phyloP scores from a whole-genome alignment of 2,329 filamentous ascomycete species.

The Mollisia scopiformis region DNA sequence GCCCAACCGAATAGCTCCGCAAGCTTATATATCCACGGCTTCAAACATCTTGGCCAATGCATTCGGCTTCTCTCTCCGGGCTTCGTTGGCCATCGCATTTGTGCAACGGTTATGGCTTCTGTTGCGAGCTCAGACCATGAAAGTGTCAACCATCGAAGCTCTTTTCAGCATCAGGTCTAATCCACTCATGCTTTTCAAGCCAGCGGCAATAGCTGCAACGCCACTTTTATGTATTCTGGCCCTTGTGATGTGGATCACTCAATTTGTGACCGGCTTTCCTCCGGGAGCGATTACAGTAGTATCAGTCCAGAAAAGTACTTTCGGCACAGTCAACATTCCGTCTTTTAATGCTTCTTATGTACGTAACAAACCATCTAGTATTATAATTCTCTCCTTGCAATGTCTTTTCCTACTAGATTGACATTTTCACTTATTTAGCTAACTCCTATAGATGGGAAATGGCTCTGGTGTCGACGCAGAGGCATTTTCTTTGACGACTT shows the following conservation, averaged over 20 bases:
- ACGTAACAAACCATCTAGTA: slow-evolving; percentile 3
- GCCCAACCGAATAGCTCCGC: slow-evolving; percentile 19
- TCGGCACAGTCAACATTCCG: slow-evolving; percentile 9
- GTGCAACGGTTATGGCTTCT: slow-evolving; percentile 29
- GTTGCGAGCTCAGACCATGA: slow-evolving; percentile 24
- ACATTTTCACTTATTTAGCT: neutral
- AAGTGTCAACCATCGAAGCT: slow-evolving; percentile 29
- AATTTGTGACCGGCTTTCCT: slow-evolving; percentile 25
- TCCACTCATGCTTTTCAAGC: slow-evolving; percentile 16
- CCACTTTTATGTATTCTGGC: slow-evolving; percentile 23
- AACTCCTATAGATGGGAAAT: slow-evolving; percentile 28
- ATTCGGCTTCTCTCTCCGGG: slow-evolving; percentile 24
- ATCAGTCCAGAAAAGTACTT: slow-evolving; percentile 3
- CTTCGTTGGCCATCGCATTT: slow-evolving; percentile 21
- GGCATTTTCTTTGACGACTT: slow-evolving; percentile 15
- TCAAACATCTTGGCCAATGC: slow-evolving; percentile 30
- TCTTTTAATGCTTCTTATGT: slow-evolving; percentile 31
- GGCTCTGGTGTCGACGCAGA: slow-evolving; percentile 21
- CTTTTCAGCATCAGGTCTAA: slow-evolving; percentile 26
- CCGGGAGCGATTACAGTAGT: slow-evolving; percentile 28
- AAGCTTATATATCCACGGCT: slow-evolving; percentile 26
- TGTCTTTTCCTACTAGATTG: neutral
- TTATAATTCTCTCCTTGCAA: no score
- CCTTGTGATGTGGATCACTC: slow-evolving; percentile 19
- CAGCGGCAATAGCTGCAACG: slow-evolving; percentile 16